A percentile compares a stretch with the other conserved stretches of the same genome.
Evolutionary conservation across 2,329 filamentous ascomycete species (phyloP).

Genomic region (Thelonectria blattea): DNA sequence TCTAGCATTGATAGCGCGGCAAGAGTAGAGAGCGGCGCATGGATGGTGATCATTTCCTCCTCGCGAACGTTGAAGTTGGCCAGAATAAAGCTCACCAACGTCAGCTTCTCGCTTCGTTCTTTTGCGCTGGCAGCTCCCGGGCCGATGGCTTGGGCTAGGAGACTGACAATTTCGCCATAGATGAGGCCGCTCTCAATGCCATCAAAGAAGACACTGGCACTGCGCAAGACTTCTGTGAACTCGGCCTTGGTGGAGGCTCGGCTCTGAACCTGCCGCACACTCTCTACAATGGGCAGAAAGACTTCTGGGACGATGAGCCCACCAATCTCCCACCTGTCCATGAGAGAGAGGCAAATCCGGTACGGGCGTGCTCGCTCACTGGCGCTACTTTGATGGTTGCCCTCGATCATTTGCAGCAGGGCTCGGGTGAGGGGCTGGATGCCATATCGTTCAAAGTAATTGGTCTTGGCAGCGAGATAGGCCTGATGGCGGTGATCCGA

Average conservation of each 20-base stretch:
- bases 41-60: slow-evolving; percentile 90
- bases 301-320: slow-evolving; percentile 86
- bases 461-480: slow-evolving; percentile 65
- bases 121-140: slow-evolving; percentile 50
- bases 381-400: slow-evolving; percentile 35
- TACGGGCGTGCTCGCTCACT: slow-evolving; percentile 82
- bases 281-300: slow-evolving; percentile 85
- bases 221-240: slow-evolving; percentile 86
- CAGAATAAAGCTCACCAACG: slow-evolving; percentile 81
- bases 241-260: slow-evolving; percentile 69
- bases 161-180: slow-evolving; percentile 78
- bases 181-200: slow-evolving; percentile 94
- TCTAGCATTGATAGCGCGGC: slow-evolving; percentile 69
- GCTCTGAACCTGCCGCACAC: slow-evolving; percentile 75
- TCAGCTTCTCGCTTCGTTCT: slow-evolving; percentile 67
- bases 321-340: slow-evolving; percentile 98
- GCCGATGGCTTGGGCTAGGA: slow-evolving; percentile 67
- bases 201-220: slow-evolving; percentile 95
- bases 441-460: slow-evolving; percentile 85
- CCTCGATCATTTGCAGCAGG: slow-evolving; percentile 76
- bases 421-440: slow-evolving; percentile 75
- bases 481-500: slow-evolving; percentile 52
- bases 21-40: slow-evolving; percentile 73
- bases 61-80: slow-evolving; percentile 90
- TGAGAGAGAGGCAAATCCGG: slow-evolving; percentile 89